Percentiles rank a stretch among this genome's conserved stretches.
Conservation (phyloP, 495 filamentous ascomycete species). For the Aspergillus bertholletiae region DNA sequence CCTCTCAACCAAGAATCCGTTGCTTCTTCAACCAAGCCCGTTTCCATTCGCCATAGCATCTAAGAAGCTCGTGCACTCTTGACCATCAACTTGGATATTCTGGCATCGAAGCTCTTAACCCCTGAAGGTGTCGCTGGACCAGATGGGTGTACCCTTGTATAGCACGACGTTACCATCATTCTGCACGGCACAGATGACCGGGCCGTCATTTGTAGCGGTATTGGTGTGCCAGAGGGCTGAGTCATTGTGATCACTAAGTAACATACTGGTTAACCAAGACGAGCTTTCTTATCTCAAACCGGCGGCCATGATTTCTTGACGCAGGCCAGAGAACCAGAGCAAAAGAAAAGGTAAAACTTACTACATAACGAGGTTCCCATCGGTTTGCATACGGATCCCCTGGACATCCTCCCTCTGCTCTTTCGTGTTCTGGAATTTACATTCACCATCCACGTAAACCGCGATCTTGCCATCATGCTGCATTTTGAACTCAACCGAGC, state of each 20-base stretch:
- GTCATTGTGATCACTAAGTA: background rate
- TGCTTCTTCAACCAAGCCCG: no score
- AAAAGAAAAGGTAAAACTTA: no score
- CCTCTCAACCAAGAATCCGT: no score
- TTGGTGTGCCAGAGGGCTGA: background rate
- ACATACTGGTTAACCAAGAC: background rate
- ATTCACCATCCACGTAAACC: background rate
- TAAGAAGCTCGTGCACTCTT: no score
- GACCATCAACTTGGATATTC: no score
- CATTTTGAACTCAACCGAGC: background rate
- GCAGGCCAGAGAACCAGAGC: no score
- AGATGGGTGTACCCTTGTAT: background rate
- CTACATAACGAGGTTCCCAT: background rate
- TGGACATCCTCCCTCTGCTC: background rate
- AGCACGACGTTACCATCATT: background rate
- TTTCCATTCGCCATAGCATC: no score
- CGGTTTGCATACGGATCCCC: background rate
- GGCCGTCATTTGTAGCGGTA: background rate
- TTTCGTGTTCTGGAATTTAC: background rate
- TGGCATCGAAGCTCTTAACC: no score
- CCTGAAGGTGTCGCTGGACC: background rate
- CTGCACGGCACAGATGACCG: background rate
- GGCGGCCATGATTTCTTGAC: no score
- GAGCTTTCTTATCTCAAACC: no score
- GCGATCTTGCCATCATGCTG: background rate